Base-by-base conservation (phyloP, 345 rosid species). In the Zanthoxylum bungeanum region DNA sequence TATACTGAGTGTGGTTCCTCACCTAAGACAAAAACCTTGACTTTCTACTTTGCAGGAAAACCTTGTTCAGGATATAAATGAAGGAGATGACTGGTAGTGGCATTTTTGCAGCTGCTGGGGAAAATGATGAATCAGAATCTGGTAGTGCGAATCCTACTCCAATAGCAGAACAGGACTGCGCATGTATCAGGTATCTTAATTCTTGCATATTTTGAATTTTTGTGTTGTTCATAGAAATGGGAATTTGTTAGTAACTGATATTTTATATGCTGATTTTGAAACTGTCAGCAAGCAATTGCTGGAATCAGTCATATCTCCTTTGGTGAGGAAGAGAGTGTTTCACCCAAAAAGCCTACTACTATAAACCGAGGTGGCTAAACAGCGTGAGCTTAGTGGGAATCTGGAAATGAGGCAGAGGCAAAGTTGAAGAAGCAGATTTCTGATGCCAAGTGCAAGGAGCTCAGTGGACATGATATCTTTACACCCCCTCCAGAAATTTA, bases 61-160 rank as follows among this genome's bases (percentile, higher is more conserved):
- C 99, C 96, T 60, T 93, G 98, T 82, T 95, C 98, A 0, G 97
- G 92, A 64, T 84, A 88, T 66, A 95, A 95, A 82, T 89, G 88
- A 93, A 95, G 76, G 97, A 95, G 88, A 93, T 95, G 34, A 89
- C 93, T 37, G 99, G 99, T 27, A 91, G 98, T 82, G 98, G 98
- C 31, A 95, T 95, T 69, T 95, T 95, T 83, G 71, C 84, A n/a
- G 89, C 79, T 39, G 76, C 81, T 31, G 91, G 78, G 69, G 94
- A 85, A 64, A 55, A 75, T 56, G 98, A 84, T 47, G 69, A 74
- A 33, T 44, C 80, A 1, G 93, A 92, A 78, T 71, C 81, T 14
- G 90, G 75, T 50, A 84, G 66, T 71, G 90, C 75, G 14, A 85
- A 86, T 63, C 76, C 76, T n/a, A 75, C 80, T 59, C 75, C 90